These are phyloP conservation scores for Argentina anserina DNA, from an alignment of 306 rosid species.

Conservation along the genomic window DNA sequence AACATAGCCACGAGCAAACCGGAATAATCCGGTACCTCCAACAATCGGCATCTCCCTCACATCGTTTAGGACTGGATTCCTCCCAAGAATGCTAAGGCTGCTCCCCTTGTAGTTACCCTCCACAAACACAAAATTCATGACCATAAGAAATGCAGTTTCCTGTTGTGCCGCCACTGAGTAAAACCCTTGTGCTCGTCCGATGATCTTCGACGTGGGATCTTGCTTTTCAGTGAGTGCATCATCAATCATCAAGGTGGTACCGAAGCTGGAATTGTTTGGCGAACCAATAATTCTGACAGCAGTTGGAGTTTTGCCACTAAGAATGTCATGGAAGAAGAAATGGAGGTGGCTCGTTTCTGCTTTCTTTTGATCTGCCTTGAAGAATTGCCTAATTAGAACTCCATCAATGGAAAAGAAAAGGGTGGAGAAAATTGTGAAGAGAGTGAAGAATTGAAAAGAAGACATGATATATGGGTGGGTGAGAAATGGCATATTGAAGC, in stretches of 20 bases:
- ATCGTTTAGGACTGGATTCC: conserved; percentile 22
- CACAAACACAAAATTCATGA: conserved; percentile 16
- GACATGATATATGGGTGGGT: neutral
- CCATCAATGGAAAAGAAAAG: conserved; percentile 4
- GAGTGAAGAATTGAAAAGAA: neutral
- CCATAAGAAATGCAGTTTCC: conserved; percentile 28
- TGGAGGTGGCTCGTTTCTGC: conserved; percentile 19
- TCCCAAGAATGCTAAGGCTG: conserved; percentile 30
- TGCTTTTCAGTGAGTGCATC: conserved; percentile 24
- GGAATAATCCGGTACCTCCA: conserved; percentile 31
- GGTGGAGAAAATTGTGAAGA: conserved; percentile 11
- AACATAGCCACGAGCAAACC: conserved; percentile 31
- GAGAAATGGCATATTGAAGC: neutral
- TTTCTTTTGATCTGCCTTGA: neutral
- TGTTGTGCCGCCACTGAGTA: conserved; percentile 29
- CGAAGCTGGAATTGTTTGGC: neutral
- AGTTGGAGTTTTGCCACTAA: conserved; percentile 20
- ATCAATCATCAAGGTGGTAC: conserved; percentile 19
- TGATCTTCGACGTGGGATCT: conserved; percentile 16
- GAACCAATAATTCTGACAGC: conserved; percentile 13
- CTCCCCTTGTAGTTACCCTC: conserved; percentile 29
- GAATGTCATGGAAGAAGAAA: conserved; percentile 29
- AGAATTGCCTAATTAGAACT: conserved; percentile 19
- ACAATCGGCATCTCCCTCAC: conserved; percentile 34
- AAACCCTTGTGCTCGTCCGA: conserved; percentile 34